Evolutionary conservation across 495 filamentous ascomycete genomes (phyloP), one percentile per base, ranked within the genome.

Genomic region (Trichoderma orchidacearum): DNA sequence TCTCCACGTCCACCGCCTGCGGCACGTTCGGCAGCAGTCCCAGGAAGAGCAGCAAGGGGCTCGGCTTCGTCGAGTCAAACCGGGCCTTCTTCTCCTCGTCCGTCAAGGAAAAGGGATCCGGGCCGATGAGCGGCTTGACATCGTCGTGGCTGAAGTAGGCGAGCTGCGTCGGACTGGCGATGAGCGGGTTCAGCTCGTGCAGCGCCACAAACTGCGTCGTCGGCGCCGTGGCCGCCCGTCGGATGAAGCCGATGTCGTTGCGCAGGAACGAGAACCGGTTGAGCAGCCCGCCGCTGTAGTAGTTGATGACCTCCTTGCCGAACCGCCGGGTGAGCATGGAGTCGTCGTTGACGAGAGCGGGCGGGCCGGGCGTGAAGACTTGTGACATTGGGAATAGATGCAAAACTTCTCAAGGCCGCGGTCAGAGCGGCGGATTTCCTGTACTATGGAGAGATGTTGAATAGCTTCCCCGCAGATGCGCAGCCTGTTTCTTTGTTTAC

Each of bases 291-390:
- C 90, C 89, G 57, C 89, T 86, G 75, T 96, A 97, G 79, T 97
- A 98, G 73, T 98, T 97, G 61, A 85, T 83, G 12, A 89, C 82
- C 72, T 97, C 93, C 61, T 77, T 84, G 63, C 93, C 93, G 69
- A 95, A 96, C 58, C 87, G 93, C 51, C 84, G 79, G 41, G 85
- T 81, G 61, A 98, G 73, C 83, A 91, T 90, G 6, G 86, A 89
- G 74, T 91, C 82, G 63, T 87, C 79, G 64, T 85, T 79, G 27
- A 64, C 64, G 36, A 75, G 77, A 72, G 31, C 78, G 72, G 55
- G 67, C 70, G 28, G 76, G 21, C 41, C 41, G 2, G 41, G 41
- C 18, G 13, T 25, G 21, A 48, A 74, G 60, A 64, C 62, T 57
- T 30, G 15, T 35, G 53, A 45, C n/a, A 18, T 13, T 56, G n/a